Conservation (phyloP, 345 rosid genomes). For the Fremontodendron californicum region DNA sequence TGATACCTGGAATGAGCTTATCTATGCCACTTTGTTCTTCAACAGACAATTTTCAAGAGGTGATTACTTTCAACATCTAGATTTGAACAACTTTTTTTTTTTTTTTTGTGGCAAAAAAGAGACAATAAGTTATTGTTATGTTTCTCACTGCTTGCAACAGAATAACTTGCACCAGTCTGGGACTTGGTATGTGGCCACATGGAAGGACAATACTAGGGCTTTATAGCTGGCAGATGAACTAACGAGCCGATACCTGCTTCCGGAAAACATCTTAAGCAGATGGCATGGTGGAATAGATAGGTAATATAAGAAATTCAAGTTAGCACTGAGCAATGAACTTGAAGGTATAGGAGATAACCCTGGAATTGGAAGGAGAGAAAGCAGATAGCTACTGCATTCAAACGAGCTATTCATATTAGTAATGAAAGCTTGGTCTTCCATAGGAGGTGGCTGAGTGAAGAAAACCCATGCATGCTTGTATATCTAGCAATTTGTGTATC, state of each 20-base stretch:
- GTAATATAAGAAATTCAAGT: neutral
- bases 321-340: neutral
- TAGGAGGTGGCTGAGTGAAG: neutral
- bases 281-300: neutral
- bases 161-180: neutral
- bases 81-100: neutral
- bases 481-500: too few species aligned
- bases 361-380: neutral
- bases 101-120: neutral
- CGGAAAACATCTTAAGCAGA: neutral
- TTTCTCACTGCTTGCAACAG: neutral
- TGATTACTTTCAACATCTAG: neutral
- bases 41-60: slow-evolving; percentile 21
- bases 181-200: neutral
- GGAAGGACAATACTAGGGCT: neutral
- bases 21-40: slow-evolving; percentile 58
- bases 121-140: neutral
- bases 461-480: neutral
- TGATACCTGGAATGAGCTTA: slow-evolving; percentile 91
- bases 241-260: neutral
- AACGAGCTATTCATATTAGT: neutral
- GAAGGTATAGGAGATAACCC: neutral
- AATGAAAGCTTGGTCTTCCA: neutral
- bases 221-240: neutral
- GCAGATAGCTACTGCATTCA: neutral